Conservation (phyloP, 768 basidiomycete species). For the Russula sp. region DNA sequence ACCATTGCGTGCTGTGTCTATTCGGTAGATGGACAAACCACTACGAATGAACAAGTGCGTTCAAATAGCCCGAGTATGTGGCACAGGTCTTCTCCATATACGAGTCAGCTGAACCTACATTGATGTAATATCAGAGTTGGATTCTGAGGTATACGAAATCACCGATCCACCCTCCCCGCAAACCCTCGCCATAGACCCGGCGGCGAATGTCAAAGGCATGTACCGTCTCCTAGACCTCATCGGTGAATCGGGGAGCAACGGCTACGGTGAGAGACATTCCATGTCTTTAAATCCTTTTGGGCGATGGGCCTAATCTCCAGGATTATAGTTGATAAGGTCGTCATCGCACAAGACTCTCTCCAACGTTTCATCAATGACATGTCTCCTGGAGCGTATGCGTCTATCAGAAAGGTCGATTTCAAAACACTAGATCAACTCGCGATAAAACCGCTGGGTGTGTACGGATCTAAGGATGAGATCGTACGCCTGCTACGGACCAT, state of each 20-base stretch:
- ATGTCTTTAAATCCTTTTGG: not conserved
- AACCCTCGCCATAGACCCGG: not conserved
- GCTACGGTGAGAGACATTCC: constrained; percentile 35
- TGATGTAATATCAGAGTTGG: not conserved
- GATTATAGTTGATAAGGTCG: constrained; percentile 48
- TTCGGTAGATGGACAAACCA: not conserved
- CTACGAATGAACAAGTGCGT: not conserved
- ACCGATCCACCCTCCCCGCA: not conserved
- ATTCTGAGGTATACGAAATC: not conserved
- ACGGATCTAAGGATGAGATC: constrained; percentile 48
- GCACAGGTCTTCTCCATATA: not conserved
- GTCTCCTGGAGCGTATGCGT: constrained; percentile 43
- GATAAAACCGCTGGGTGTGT: constrained; percentile 49
- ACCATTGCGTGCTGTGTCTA: not conserved
- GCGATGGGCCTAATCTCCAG: not conserved
- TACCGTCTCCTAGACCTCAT: constrained; percentile 49
- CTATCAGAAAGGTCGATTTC: constrained; percentile 52
- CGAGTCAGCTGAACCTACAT: not conserved
- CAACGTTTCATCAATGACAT: constrained; percentile 40
- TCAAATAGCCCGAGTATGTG: not conserved
- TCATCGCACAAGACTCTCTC: constrained; percentile 48
- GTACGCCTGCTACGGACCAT: constrained; percentile 36
- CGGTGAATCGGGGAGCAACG: constrained; percentile 41
- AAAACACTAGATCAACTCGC: constrained; percentile 38
- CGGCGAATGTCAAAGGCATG: constrained; percentile 33